Evolutionary conservation across 495 filamentous ascomycete species (phyloP), one percentile per base, ranked within the genome.

Genomic region (Neurospora intermedia): DNA sequence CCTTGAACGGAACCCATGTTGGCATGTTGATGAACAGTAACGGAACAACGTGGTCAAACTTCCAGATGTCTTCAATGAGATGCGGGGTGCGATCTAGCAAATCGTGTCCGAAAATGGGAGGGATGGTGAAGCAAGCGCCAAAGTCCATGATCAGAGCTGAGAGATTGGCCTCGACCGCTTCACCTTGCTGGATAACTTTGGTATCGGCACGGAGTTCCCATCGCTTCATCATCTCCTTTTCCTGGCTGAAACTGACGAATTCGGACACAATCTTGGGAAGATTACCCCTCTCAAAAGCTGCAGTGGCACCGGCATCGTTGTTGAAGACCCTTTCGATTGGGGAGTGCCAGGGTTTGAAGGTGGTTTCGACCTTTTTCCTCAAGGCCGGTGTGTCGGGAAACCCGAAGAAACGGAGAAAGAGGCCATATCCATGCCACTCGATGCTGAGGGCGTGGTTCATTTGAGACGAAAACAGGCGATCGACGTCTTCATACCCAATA

Each of bases 21-120:
- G 74, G 75, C 18, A 76, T 66, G 11, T 75, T 75, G 4, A 76
- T 73, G 71, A 76, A 76, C 18, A 73, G 7, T 10, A 76, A 39
- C 59, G 75, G 75, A 39, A 76, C 69, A 31, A 76, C 69, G n/a
- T 75, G 75, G 42, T 76, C 75, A 18, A 76, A 76, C 13, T 43
- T 73, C 75, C 75, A 76, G 31, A 76, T 40, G 20, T 76, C 75
- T 15, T 73, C 70, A 1, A 75, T 20, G 4, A 76, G 43, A 0
- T 69, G 43, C 69, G 69, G 69, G 13, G 70, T 66, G 13, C 74
- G 74, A 7, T 40, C 20, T 13, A 74, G 18, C 27, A 72, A 43
- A 31, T 72, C 73, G 16, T 70, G 69, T 2, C 75, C 75, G 18
- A 72, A 76, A 20, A 72, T 75, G 4, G 62, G 48, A 0, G 75